phyloP scores from a whole-genome alignment of 2,329 filamentous ascomycete species.

The Fusarium temperatum region DNA sequence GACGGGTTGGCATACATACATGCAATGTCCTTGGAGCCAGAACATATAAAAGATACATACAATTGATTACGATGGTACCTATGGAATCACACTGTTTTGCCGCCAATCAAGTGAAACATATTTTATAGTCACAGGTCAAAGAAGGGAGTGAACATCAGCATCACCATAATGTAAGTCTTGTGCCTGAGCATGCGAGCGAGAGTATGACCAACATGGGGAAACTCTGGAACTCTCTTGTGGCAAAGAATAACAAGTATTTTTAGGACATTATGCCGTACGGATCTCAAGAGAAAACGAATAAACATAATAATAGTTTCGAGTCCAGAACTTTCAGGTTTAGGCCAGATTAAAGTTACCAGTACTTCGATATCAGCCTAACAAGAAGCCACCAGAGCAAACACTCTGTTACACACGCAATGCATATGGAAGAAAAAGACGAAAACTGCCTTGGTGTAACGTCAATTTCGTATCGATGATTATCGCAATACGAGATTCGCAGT shows the following conservation, averaged over 20 bases:
- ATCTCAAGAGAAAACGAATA: background rate
- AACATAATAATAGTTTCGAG: background rate
- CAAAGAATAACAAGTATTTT: no score
- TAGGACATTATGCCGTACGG: background rate
- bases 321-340: background rate
- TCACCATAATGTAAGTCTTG: background rate
- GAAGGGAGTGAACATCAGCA: background rate
- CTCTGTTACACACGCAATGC: background rate
- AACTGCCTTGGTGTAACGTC: background rate
- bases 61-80: rapidly evolving
- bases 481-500: background rate
- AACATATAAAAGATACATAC: background rate
- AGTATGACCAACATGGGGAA: background rate
- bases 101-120: background rate
- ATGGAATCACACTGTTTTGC: rapidly evolving
- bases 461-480: background rate
- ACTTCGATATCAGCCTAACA: background rate
- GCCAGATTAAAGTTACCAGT: background rate
- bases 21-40: background rate
- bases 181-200: background rate
- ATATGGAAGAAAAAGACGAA: background rate
- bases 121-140: rapidly evolving
- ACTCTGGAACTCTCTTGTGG: background rate
- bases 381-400: background rate
- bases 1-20: background rate